These are phyloP conservation scores for Pecoramyces ruminantium DNA, from an alignment of 192 early-diverging fungal species.

Conservation along the genomic window DNA sequence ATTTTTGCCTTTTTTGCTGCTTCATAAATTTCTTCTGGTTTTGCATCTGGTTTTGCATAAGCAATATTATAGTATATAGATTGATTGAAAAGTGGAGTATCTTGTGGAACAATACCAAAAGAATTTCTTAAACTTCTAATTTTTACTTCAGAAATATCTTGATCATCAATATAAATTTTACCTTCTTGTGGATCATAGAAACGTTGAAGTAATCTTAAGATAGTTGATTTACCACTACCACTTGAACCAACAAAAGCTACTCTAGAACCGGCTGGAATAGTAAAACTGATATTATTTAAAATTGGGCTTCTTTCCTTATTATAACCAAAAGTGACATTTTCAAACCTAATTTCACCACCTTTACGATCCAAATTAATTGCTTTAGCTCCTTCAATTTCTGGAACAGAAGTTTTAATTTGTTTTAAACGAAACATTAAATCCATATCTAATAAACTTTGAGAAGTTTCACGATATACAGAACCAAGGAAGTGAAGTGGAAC, in stretches of 20 bases:
- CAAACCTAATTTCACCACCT: constrained; percentile 59
- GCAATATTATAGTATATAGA: constrained; percentile 80
- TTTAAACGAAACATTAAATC: constrained; percentile 85
- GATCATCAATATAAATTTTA: constrained; percentile 66
- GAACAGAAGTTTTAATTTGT: constrained; percentile 26
- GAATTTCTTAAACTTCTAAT: constrained; percentile 55
- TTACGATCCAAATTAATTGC: constrained; percentile 8
- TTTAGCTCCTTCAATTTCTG: constrained; percentile 9
- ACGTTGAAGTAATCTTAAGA: constrained; percentile 73
- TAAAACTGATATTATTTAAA: constrained; percentile 51
- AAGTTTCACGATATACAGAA: constrained; percentile 89
- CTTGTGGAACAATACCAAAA: constrained; percentile 85
- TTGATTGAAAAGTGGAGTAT: constrained; percentile 87
- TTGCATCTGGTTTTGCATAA: constrained; percentile 63
- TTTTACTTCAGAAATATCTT: constrained; percentile 61
- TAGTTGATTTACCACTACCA: constrained; percentile 74
- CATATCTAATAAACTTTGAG: constrained; percentile 93
- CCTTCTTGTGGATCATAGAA: constrained; percentile 81
- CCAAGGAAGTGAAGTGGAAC: constrained; percentile 96
- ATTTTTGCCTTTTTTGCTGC: constrained; percentile 63
- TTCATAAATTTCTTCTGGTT: constrained; percentile 38
- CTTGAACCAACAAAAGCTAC: constrained; percentile 86
- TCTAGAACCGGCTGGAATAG: constrained; percentile 66
- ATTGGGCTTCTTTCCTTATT: constrained; percentile 32
- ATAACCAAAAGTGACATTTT: constrained; percentile 85